These are phyloP conservation scores for Cladobotryum protrusum DNA, from an alignment of 2,329 filamentous ascomycete species.

Conservation along the genomic window DNA sequence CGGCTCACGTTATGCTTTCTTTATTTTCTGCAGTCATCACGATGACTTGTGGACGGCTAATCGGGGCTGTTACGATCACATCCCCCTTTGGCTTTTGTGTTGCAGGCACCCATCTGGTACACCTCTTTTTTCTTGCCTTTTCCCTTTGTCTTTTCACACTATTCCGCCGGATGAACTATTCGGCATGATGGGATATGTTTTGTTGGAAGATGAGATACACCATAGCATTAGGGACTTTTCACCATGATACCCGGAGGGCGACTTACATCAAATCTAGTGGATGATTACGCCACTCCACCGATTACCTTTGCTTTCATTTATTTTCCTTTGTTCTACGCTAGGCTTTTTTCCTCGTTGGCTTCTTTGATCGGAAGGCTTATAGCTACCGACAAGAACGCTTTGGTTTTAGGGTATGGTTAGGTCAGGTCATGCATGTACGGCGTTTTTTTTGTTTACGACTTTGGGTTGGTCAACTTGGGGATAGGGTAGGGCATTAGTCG, in stretches of 20 bases:
- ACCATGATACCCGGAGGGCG: slow-evolving; percentile 38
- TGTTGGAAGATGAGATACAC: slow-evolving; percentile 26
- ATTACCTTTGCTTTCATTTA: slow-evolving; percentile 24
- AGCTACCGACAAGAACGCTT: slow-evolving; percentile 6
- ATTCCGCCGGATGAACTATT: slow-evolving; percentile 1
- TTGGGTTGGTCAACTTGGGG: slow-evolving; percentile 1
- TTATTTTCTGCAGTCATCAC: too few relatives aligned
- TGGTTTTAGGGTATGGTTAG: slow-evolving; percentile 12
- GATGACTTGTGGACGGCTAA: too few relatives aligned
- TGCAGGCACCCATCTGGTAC: background rate
- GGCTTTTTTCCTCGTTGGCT: slow-evolving; percentile 1
- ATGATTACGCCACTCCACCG: slow-evolving; percentile 33
- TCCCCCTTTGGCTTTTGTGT: too few relatives aligned
- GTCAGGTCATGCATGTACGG: slow-evolving; percentile 24
- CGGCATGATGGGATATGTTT: slow-evolving; percentile 1
- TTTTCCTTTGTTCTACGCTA: slow-evolving; percentile 2
- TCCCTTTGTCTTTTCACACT: background rate
- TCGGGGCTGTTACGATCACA: too few relatives aligned
- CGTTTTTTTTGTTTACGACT: slow-evolving; percentile 22
- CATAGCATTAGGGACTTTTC: slow-evolving; percentile 29
- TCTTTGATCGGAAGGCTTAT: background rate
- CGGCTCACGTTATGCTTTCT: too few relatives aligned
- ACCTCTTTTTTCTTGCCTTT: background rate
- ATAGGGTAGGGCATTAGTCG: background rate
- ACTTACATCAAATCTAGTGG: slow-evolving; percentile 25